Evolutionary conservation across 2,329 filamentous ascomycete genomes (phyloP), one percentile per base, ranked within the genome.

Genomic region (Colletotrichum somersetense): DNA sequence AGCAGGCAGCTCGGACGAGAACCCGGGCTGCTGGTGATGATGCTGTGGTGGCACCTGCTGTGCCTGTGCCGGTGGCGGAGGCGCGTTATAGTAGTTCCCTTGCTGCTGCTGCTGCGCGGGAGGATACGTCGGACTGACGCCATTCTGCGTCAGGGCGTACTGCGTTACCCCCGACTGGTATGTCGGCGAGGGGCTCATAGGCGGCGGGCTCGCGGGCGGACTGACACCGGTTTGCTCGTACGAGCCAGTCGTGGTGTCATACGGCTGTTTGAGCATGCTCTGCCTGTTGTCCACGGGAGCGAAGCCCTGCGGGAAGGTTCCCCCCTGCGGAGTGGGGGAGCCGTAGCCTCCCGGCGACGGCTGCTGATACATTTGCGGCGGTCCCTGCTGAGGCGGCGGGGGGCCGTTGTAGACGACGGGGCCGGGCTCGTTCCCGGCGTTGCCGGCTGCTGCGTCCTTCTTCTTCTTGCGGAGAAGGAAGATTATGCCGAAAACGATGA

Each of bases 1-100:
- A 23, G 77, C 74, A 30, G 80, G 74, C 77, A 82, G 73, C 75
- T 82, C 81, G 1, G 76, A 74, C 44, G 74, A 42, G 66, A 40
- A 44, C 56, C 73, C 53, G 7, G 66, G 55, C 38, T 72, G 72
- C n/a, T 53, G 53, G 23, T 72, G 26, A 55, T 56, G 57, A 5
- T 70, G 67, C 50, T 71, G 68, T 33, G 38, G 72, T 38, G 48
- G 42, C 20, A 50, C 46, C 50, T 62, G 56, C 20, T 55, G 62
- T 44, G 48, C 62, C 35, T 55, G 46, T 20, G 62, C 23, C 18
- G 62, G 48, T 30, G 57, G 23, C 7, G 64, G 56, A 18, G 65
- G 42, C 44, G 58, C 53, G 46, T 42, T 63, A 18, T 57, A 48
- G 53, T 12, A 56, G 26, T 55, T 2, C 53, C 64, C 52, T 57